phyloP scores from a whole-genome alignment of 2,329 filamentous ascomycete genomes.

The Penicillium hesseltinei region DNA sequence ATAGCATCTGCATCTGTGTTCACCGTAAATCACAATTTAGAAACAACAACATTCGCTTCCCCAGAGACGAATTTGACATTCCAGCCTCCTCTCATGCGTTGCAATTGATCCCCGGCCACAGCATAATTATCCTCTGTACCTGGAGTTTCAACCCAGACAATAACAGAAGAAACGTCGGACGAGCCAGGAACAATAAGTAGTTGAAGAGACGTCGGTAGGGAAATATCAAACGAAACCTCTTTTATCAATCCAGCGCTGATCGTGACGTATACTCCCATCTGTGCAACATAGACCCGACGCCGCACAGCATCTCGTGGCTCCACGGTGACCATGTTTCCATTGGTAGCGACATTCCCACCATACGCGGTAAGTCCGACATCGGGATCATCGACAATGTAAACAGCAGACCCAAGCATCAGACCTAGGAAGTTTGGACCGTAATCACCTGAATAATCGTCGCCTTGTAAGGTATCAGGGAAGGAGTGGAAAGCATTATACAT shows the following conservation, averaged over 20 bases:
- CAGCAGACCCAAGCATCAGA: slow-evolving; percentile 29
- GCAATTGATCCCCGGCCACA: not conserved
- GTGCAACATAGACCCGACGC: not conserved
- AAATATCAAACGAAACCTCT: not conserved
- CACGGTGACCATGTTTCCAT: not conserved
- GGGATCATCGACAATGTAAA: not conserved
- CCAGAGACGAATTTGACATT: not conserved
- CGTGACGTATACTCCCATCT: not conserved
- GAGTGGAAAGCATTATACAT: slow-evolving; percentile 58
- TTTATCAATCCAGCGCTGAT: not conserved
- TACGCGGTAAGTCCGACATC: not conserved
- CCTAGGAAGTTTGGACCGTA: slow-evolving; percentile 58
- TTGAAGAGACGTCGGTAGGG: not conserved
- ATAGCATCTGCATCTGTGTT: not conserved
- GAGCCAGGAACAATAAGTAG: not conserved
- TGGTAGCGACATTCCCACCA: not conserved
- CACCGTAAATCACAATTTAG: not conserved
- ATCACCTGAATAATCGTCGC: slow-evolving; percentile 59
- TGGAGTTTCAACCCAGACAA: not conserved
- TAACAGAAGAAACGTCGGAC: not conserved
- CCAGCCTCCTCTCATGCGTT: not conserved
- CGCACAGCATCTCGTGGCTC: not conserved
- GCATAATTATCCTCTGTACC: not conserved
- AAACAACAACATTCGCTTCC: not conserved
- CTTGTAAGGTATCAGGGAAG: slow-evolving; percentile 54